Evolutionary conservation across 805 yeast species (phyloP).

Genomic region (Lachancea sp.): DNA sequence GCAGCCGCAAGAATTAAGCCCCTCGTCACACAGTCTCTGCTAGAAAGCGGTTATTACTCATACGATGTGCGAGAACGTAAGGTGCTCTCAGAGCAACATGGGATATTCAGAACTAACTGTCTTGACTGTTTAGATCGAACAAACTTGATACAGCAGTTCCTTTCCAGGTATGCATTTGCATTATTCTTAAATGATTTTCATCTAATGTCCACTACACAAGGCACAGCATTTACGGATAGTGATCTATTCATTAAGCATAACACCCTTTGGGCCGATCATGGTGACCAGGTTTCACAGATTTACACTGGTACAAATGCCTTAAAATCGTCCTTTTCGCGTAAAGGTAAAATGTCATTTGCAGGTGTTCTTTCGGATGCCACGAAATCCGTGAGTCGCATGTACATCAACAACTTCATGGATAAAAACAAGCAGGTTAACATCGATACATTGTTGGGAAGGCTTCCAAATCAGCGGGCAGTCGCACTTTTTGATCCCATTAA

Average conservation of each 20-base stretch:
- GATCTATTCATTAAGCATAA: constrained; percentile 72
- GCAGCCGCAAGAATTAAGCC: constrained; percentile 70
- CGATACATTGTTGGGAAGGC: constrained; percentile 77
- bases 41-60: constrained; percentile 76
- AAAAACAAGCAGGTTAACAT: constrained; percentile 84
- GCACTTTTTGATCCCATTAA: constrained; percentile 79
- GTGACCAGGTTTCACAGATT: constrained; percentile 91
- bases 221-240: constrained; percentile 33
- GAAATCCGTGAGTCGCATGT: constrained; percentile 89
- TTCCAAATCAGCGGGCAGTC: constrained; percentile 65
- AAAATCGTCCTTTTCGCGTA: constrained; percentile 88
- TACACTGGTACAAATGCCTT: constrained; percentile 97
- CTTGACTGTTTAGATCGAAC: constrained; percentile 94
- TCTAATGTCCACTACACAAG: constrained; percentile 20
- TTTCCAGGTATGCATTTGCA: constrained; percentile 67
- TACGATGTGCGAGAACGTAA: constrained; percentile 53
- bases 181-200: constrained; percentile 41
- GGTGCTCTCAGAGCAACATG: constrained; percentile 70
- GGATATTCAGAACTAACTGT: constrained; percentile 90
- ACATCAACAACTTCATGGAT: constrained; percentile 93
- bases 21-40: constrained; percentile 55
- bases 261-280: constrained; percentile 95
- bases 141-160: constrained; percentile 77
- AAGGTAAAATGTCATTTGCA: constrained; percentile 93
- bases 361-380: constrained; percentile 97